Percentiles rank a stretch among this genome's conserved stretches.
Conservation (phyloP, 169 alveolate species). For the Eimeria maxima region DNA sequence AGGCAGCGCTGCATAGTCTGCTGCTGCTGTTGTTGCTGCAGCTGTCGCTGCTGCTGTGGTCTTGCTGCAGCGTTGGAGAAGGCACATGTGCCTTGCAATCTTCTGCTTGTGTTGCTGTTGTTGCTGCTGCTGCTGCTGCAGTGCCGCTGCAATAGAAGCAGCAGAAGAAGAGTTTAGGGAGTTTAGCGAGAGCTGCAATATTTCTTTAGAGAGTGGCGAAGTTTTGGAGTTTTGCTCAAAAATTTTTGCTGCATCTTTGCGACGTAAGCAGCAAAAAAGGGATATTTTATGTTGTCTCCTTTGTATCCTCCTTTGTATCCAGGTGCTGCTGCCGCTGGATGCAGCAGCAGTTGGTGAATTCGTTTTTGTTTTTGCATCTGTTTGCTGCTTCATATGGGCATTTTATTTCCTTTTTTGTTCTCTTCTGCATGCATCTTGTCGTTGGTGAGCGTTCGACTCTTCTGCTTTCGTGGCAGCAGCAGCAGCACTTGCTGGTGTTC, state of each 20-base stretch:
- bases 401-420: not conserved
- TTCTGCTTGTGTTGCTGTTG: not conserved
- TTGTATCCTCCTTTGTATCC: not conserved
- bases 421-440: not conserved
- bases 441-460: not conserved
- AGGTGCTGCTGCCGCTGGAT: not conserved
- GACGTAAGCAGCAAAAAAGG: not conserved
- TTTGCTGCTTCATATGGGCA: not conserved
- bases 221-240: not conserved
- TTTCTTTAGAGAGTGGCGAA: slow-evolving; percentile 1
- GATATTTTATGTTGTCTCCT: not conserved
- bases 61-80: not conserved
- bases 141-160: slow-evolving; percentile 51
- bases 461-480: not conserved
- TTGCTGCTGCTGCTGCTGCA: slow-evolving; percentile 26
- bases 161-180: slow-evolving; percentile 8
- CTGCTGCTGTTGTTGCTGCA: not conserved
- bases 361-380: not conserved
- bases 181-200: slow-evolving; percentile 2
- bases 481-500: not conserved
- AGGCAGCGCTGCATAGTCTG: not conserved
- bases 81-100: not conserved
- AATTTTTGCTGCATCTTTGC: slow-evolving; percentile 3
- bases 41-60: not conserved
- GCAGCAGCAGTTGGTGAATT: not conserved